Percentiles rank a stretch among this genome's conserved stretches.
phyloP scores from a whole-genome alignment of 192 early-diverging fungal genomes.

The Gaertneriomyces sp. region DNA sequence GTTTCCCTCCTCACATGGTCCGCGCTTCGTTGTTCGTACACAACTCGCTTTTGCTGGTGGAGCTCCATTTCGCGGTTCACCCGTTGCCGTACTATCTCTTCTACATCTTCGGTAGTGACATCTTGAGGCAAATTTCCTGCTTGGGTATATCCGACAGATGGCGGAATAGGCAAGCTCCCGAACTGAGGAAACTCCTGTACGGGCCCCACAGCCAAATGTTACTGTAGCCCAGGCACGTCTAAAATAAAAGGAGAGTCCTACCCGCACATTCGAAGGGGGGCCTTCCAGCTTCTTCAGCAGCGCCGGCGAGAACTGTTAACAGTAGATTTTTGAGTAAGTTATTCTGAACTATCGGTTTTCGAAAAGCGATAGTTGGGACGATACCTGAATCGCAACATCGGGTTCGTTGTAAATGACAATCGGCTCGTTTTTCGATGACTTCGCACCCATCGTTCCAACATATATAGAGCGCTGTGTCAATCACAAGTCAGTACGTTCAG shows the following conservation, averaged over 20 bases:
- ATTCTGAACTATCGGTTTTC: not conserved
- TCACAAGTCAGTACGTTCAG: not conserved
- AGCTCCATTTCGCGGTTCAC: conserved; percentile 38
- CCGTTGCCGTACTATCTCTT: conserved; percentile 30
- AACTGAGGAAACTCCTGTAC: conserved; percentile 2
- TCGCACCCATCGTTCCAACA: conserved; percentile 21
- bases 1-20: conserved; percentile 43
- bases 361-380: too few relatives aligned
- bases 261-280: conserved; percentile 18
- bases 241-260: conserved; percentile 1
- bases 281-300: conserved; percentile 33
- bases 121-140: not conserved
- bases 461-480: not conserved
- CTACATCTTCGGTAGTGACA: conserved; percentile 11
- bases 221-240: not conserved
- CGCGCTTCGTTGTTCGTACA: conserved; percentile 39
- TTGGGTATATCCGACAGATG: not conserved
- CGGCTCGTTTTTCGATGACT: conserved; percentile 25
- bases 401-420: conserved; percentile 35
- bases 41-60: conserved; percentile 34
- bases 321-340: not conserved
- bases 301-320: conserved; percentile 24
- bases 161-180: not conserved
- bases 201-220: not conserved
- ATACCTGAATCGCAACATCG: conserved; percentile 28